These are phyloP conservation scores for Taiozyma sp. DNA, from an alignment of 1,139 yeast species.

Conservation along the genomic window DNA sequence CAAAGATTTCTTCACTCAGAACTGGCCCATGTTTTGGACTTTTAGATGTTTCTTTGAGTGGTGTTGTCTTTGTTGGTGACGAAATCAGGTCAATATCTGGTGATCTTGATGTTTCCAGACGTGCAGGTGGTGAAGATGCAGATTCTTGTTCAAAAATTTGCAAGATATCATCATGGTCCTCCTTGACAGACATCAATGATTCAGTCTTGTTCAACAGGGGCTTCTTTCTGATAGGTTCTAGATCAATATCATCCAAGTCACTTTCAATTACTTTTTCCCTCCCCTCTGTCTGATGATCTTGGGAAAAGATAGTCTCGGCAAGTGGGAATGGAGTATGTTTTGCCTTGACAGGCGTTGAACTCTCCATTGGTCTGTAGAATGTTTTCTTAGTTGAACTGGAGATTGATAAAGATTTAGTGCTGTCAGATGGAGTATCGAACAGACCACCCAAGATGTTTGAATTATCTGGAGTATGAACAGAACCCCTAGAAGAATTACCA, in stretches of 20 bases:
- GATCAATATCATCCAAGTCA: neutral
- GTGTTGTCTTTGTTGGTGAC: neutral
- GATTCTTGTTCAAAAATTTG: neutral
- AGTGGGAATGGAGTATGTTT: neutral
- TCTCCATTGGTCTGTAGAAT: neutral
- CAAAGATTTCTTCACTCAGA: constrained; percentile 1
- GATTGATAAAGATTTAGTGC: neutral
- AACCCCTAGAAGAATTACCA: neutral
- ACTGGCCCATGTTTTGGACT: neutral
- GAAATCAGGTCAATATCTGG: neutral
- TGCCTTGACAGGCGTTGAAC: neutral
- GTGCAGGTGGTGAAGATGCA: neutral
- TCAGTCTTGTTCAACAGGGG: neutral
- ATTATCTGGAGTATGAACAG: neutral
- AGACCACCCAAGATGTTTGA: neutral
- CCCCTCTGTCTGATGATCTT: neutral
- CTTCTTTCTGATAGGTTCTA: neutral
- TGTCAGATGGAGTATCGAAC: neutral
- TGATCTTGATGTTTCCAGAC: neutral
- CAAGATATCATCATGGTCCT: neutral
- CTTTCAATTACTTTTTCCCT: neutral
- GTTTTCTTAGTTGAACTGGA: neutral
- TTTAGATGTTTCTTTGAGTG: neutral
- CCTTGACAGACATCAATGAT: neutral
- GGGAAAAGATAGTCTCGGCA: neutral